Evolutionary conservation across 345 rosid species (phyloP), one percentile per base, ranked within the genome.

Genomic region (Nephelium lappaceum): DNA sequence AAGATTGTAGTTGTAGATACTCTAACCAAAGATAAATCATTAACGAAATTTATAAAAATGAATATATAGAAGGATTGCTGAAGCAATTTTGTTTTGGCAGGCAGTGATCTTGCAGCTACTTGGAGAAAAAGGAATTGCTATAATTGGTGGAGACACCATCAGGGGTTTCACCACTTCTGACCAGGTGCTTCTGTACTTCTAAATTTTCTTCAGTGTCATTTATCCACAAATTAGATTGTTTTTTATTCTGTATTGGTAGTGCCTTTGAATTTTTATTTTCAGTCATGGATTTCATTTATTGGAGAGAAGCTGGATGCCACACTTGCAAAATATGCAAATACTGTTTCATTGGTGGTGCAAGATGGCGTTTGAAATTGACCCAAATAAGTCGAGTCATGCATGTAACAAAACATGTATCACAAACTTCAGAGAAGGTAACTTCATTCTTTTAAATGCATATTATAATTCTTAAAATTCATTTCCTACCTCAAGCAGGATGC

Each of bases 61-160:
- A 74, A 9, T 9, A 62, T 3, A 57, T 42, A 55, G 45, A 51
- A 31, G 25, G 39, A 55, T 31, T 79, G 16, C 79, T 80, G 25
- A 85, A 67, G 27, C 76, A 53, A 31, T 47, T 76, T 78, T 51
- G 63, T 75, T 84, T 74, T 71, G 12, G 10, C 76, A 95, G 98
- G 98, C 97, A 68, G 98, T 93, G 82, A 91, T 92, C 83, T 84
- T 95, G 87, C 99, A 93, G 86, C 97, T 98, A 58, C 89, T 93
- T 73, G 99, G 97, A 53, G 96, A 91, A 74, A 88, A 80, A 79
- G 97, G 99, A 78, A 69, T 92, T 63, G 88, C 84, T 9, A 41
- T 93, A 57, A 90, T 95, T 80, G 98, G 99, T 4, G 98, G 98
- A 76, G 89, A 95, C 87, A 93, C 92, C 5, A 85, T 93, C 78